Base-by-base conservation (phyloP, 2,329 filamentous ascomycete genomes). In the Alternaria sp. region DNA sequence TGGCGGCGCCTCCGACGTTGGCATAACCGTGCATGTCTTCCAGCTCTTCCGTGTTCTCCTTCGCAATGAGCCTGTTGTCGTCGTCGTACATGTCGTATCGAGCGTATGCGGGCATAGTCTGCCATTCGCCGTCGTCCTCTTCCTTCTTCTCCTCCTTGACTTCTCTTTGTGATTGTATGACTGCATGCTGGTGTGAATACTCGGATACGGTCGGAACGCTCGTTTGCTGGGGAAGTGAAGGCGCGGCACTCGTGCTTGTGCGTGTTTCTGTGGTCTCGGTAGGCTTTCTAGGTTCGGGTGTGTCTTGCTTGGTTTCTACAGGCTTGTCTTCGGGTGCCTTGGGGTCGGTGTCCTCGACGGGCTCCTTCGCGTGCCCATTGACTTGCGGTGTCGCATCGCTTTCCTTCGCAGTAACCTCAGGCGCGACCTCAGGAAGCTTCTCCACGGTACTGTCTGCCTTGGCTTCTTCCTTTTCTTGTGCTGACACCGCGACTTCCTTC, bases 21-120 rank as follows among this genome's bases (percentile, higher is more conserved):
- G 85, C 87, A 73, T 97, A 97, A 45, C 87, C 89, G 65, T 89
- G 88, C 47, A 87, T 86, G 58, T 90, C 90, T 51, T 93, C 90
- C 13, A 90, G 88, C 28, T 87, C 87, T 63, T 91, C 88, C 43
- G 86, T 84, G 62, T 91, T 90, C 71, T 96, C 95, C 67, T 88
- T 90, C 12, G 96, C 96, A 67, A 99, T 86, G 26, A 99, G 85
- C 69, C 88, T 92, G 70, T 97, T 92, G 78, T 97, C 90, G 73
- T 99, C 96, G 77, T 99, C 93, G 79, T 98, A 99, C 69, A 97
- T 91, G 80, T 98, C 95, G 77, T 96, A 96, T 40, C 91, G 91
- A 8, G 94, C 96, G 74, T 94, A 93, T 1, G 96, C 89, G 2
- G 95, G 96, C 96, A 99, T 99, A 3, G 89, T 87, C 82, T 97